Conservation (phyloP, 139 green algal species). For the Pleodorina starrii region DNA sequence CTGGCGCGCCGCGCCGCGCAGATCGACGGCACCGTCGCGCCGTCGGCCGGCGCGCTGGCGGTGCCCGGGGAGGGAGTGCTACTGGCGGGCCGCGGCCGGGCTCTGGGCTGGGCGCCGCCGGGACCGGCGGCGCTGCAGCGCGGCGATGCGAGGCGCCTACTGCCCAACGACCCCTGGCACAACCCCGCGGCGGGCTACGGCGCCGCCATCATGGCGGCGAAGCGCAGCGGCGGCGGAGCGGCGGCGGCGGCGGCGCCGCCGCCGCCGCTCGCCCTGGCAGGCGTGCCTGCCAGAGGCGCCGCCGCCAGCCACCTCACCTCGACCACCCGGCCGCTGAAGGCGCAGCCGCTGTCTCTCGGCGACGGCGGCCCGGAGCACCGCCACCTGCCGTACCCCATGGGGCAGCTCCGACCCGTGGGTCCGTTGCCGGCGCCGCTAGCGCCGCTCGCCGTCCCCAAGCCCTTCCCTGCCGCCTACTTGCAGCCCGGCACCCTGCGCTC, state of each 20-base stretch:
- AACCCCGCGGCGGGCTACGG: conserved; percentile 10
- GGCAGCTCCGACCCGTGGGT: conserved; percentile 1
- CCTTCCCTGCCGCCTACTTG: not conserved
- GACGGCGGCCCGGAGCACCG: not conserved
- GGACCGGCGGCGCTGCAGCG: conserved; percentile 22
- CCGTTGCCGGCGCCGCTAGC: not conserved
- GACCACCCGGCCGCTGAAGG: not conserved
- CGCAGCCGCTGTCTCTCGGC: not conserved
- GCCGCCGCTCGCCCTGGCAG: not conserved
- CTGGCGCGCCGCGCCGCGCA: not conserved
- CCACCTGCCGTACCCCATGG: not conserved
- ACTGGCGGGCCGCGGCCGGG: conserved; percentile 4
- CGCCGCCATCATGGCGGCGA: not conserved
- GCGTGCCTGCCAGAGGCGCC: not conserved
- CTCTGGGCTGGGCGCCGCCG: conserved; percentile 27
- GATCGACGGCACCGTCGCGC: not conserved
- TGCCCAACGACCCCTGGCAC: conserved; percentile 17
- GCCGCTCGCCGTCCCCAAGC: not conserved
- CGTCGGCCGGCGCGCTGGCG: not conserved
- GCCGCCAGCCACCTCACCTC: not conserved
- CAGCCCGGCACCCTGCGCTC: conserved; percentile 34
- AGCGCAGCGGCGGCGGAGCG: too few relatives aligned
- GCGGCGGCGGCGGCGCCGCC: not conserved
- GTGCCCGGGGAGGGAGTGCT: conserved; percentile 17
- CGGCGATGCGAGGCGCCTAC: not conserved